These are phyloP conservation scores for Acanthamoeba triangularis DNA, from an alignment of 208 protist species.

Conservation along the genomic window DNA sequence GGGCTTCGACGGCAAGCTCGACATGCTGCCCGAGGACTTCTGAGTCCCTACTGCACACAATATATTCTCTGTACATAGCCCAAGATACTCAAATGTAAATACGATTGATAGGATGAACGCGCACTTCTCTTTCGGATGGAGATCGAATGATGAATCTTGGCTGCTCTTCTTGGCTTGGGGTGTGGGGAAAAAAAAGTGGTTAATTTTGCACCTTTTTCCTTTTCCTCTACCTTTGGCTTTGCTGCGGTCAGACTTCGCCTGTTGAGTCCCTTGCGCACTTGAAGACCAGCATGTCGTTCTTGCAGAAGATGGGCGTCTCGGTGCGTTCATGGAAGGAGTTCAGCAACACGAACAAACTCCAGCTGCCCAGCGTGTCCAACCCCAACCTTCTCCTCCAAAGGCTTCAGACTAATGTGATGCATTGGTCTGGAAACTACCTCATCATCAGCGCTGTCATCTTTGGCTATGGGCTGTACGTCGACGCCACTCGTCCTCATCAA, in stretches of 20 bases:
- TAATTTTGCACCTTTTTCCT: too few relatives aligned
- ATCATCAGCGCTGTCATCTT: neutral
- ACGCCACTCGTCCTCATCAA: neutral
- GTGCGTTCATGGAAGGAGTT: slow-evolving; percentile 17
- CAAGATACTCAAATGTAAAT: neutral
- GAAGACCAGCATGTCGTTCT: neutral
- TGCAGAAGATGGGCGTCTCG: neutral
- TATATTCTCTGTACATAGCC: neutral
- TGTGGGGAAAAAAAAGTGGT: too few relatives aligned
- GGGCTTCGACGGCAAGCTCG: slow-evolving; percentile 58
- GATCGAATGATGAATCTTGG: too few relatives aligned
- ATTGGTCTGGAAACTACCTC: slow-evolving; percentile 32
- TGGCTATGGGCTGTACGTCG: slow-evolving; percentile 1
- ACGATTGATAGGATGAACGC: neutral
- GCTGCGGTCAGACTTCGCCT: neutral
- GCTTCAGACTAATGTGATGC: neutral
- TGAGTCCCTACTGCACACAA: neutral
- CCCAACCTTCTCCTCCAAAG: neutral
- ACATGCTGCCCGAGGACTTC: slow-evolving; percentile 38
- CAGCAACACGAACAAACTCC: neutral
- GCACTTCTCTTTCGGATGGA: too few relatives aligned
- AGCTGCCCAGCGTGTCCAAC: slow-evolving; percentile 20
- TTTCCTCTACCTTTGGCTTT: too few relatives aligned
- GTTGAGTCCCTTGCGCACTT: neutral
- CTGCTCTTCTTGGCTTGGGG: too few relatives aligned